Evolutionary conservation across 495 filamentous ascomycete species (phyloP), one percentile per base, ranked within the genome.

Genomic region (Elasticomyces elasticus): DNA sequence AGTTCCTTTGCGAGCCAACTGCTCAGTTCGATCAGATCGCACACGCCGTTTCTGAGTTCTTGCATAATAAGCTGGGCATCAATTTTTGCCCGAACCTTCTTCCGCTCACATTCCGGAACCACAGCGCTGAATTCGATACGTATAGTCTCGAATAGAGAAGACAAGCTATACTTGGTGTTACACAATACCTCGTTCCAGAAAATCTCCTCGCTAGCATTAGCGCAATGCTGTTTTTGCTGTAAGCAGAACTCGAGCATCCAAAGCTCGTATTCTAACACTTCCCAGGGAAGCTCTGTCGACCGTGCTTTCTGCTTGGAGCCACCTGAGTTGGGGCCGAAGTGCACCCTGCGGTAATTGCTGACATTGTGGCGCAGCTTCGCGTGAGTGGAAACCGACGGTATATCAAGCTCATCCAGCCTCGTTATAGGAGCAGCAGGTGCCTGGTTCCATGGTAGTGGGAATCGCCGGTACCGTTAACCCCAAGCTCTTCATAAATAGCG

Each of bases 41-140:
- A 82, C 30, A 91, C 83, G 17, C 86, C 85, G 41, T 81, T 83
- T 63, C 81, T 74, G 59, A 98, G 82, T 66, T 95, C 85, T 63
- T 95, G 91, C 87, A 95, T 94, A 44, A 95, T 71, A n/a, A 95
- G 72, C 20, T 83, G 73, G 27, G 89, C 82, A 59, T 98, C 89
- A 12, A 96, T 71, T 15, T 82, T 82, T 54, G 90, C 83, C 57
- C 85, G 81, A 48, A 98, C 79, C 28, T 76, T 78, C 2, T 81
- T 70, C 49, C 87, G 84, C 67, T 95, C 88, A 28, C 77, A 72
- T 60, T 86, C 83, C 0, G 92, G 91, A 19, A 95, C 85, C 46
- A 96, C 73, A 3, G 85, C 91, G 67, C 87, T 82, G 54, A 98
- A 78, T 27, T 95, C 88, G 17, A 92, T 88, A 61, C 82, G 81